Conservation (phyloP, 768 basidiomycete species). For the Thelephora ganbajun region DNA sequence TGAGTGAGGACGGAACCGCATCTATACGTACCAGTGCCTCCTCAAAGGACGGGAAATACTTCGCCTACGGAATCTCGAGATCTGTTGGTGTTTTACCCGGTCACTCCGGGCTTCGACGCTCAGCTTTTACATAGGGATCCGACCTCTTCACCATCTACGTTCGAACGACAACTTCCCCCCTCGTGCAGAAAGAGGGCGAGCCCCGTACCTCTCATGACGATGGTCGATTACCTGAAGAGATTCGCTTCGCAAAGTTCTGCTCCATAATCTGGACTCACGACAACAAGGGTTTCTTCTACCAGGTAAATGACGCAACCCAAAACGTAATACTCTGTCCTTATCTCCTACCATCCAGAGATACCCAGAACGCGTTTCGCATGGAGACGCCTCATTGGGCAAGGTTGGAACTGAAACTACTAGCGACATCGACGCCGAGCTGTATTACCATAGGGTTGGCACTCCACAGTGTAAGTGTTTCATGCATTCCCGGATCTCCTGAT, state of each 20-base stretch:
- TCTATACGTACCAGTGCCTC: constrained; percentile 46
- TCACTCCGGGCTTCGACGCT: neutral
- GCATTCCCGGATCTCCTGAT: neutral
- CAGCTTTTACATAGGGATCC: constrained; percentile 36
- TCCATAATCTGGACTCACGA: constrained; percentile 62
- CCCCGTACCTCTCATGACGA: constrained; percentile 28
- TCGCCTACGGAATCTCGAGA: constrained; percentile 62
- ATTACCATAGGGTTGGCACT: constrained; percentile 64
- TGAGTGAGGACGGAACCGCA: constrained; percentile 61
- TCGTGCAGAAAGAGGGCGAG: constrained; percentile 25
- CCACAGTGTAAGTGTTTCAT: constrained; percentile 36
- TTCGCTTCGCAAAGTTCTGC: constrained; percentile 70
- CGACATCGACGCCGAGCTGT: constrained; percentile 60
- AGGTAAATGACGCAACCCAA: constrained; percentile 20
- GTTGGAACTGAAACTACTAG: constrained; percentile 44
- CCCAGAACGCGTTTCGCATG: neutral
- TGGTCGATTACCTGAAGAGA: constrained; percentile 44
- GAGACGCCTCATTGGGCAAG: constrained; percentile 18
- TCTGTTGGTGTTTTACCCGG: constrained; percentile 33
- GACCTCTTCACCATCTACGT: constrained; percentile 61
- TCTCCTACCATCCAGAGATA: neutral
- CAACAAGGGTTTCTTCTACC: constrained; percentile 77
- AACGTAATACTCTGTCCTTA: constrained; percentile 4
- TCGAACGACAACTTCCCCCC: constrained; percentile 45
- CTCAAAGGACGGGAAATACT: constrained; percentile 53